Base-by-base conservation (phyloP, 805 yeast genomes). In the Nakazawaea wyomingensis region DNA sequence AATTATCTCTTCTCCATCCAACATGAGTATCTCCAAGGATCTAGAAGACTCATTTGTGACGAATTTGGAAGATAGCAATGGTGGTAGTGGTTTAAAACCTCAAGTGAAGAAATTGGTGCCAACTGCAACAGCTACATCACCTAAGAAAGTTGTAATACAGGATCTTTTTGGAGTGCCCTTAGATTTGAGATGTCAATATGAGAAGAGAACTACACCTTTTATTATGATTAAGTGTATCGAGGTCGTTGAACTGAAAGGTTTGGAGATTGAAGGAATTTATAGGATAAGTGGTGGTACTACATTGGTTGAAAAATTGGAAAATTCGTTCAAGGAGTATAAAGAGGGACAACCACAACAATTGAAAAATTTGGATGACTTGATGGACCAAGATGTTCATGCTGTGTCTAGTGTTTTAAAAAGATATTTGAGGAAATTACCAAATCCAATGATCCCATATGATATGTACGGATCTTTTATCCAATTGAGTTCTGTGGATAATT, bases 361-460 rank as follows among this genome's bases (percentile, higher is more conserved):
- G 51, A 48, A 50, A 14, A 59, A 54, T 45, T 52, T 66, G 40
- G 53, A 59, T 27, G 74, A 68, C 10, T 28, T 41, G 11, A 56
- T 78, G 43, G 58, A 61, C 35, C 78, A 80, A 41, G 99, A 93
- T 65, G 78, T 91, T 26, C 80, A 87, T 61, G 96, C 95, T 0
- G 82, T 89, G 3, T 82, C 96, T 0, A 80, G 89, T 30, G 85
- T 93, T 9, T 68, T 93, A 54, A 93, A 93, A 61, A 75, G 96
- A 56, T 93, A 90, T 58, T 67, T 93, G 52, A 76, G 96, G 46
- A 78, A 82, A 54, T 69, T 93, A 34, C 90, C 96, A 0, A 85
- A 84, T 48, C 96, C 98, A 0, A 72, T 93, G 35, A 80, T 93
- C 30, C 80, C 95, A 0, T 85, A 65, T 59, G 73, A 72, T 16